phyloP scores from a whole-genome alignment of 75 land plant genomes.

The Cryptomeria japonica region DNA sequence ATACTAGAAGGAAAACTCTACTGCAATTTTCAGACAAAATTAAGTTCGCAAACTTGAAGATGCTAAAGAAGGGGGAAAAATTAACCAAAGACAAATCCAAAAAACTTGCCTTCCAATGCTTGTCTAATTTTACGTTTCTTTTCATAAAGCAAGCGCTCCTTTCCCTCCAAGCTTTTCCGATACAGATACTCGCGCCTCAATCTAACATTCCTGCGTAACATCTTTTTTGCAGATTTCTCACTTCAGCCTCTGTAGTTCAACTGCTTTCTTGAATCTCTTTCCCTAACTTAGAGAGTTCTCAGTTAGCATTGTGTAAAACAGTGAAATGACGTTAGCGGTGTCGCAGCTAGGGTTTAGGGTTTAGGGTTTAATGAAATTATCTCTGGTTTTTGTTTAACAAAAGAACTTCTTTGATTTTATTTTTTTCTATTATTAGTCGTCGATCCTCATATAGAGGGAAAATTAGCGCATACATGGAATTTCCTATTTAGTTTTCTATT shows the following conservation, averaged over 20 bases:
- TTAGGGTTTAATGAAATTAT: not conserved
- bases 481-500: too few relatives aligned
- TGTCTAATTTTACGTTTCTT: slow-evolving; percentile 93
- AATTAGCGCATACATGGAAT: too few relatives aligned
- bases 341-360: not conserved
- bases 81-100: not conserved
- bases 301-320: not conserved
- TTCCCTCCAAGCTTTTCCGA: slow-evolving; percentile 93
- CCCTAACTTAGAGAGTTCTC: not conserved
- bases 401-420: too few relatives aligned
- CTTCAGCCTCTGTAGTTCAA: not conserved
- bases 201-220: slow-evolving; percentile 80
- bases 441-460: too few relatives aligned
- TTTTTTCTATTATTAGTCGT: too few relatives aligned
- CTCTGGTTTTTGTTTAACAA: too few relatives aligned
- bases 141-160: slow-evolving; percentile 86
- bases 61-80: not conserved
- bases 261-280: not conserved
- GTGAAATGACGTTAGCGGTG: not conserved
- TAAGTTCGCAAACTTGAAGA: not conserved
- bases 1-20: not conserved
- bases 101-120: slow-evolving; percentile 69
- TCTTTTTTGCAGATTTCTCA: slow-evolving; percentile 7
- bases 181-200: slow-evolving; percentile 94
- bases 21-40: not conserved